These are phyloP conservation scores for Tuber brumale DNA, from an alignment of 495 filamentous ascomycete species.

Conservation along the genomic window DNA sequence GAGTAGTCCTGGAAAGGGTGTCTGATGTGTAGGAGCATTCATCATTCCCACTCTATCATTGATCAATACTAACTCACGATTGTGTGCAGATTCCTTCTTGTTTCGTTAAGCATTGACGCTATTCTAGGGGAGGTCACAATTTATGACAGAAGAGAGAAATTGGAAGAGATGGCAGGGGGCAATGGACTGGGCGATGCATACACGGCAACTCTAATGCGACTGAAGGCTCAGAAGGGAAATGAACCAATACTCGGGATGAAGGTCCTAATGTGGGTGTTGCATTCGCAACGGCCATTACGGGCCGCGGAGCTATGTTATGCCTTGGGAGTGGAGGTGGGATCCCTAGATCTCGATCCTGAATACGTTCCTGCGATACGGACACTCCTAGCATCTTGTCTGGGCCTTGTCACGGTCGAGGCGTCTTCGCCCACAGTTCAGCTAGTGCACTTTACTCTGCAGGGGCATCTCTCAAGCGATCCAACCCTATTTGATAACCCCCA, in stretches of 20 bases:
- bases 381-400: neutral
- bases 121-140: neutral
- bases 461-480: neutral
- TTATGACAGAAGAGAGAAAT: neutral
- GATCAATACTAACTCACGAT: neutral
- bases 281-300: neutral
- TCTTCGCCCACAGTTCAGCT: neutral
- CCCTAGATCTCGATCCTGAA: neutral
- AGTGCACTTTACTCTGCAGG: neutral
- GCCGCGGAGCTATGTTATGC: neutral
- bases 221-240: neutral
- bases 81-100: neutral
- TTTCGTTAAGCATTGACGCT: neutral
- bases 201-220: neutral
- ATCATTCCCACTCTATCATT: neutral
- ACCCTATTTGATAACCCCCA: neutral
- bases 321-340: neutral
- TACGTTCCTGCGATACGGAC: neutral
- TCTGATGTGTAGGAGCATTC: neutral
- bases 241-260: neutral
- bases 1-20: neutral
- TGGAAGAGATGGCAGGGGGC: neutral
- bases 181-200: neutral
- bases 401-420: neutral
- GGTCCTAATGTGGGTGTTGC: neutral